These are phyloP conservation scores for Cladosporium sp. DNA, from an alignment of 2,329 filamentous ascomycete genomes.

Conservation along the genomic window DNA sequence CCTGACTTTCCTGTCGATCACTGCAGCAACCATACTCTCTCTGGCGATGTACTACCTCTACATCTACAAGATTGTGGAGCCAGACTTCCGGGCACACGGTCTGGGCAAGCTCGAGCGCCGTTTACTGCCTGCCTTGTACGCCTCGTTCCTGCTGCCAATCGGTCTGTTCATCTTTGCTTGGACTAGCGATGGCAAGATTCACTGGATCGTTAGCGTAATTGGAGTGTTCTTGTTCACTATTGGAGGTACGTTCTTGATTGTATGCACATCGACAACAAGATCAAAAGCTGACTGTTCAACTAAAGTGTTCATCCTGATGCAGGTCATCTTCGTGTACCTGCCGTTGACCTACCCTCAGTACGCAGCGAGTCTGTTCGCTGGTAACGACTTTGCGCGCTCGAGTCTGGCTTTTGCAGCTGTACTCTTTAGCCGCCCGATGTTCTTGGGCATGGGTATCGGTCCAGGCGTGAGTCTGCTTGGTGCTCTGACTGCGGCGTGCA, in stretches of 20 bases:
- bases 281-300: not conserved
- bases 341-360: conserved; percentile 43
- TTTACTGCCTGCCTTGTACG: conserved; percentile 37
- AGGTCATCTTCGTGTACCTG: conserved; percentile 46
- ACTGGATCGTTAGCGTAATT: conserved; percentile 44
- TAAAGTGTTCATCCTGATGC: conserved; percentile 43
- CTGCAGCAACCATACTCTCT: conserved; percentile 59
- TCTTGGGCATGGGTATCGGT: conserved; percentile 60
- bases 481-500: conserved; percentile 43
- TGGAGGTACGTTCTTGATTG: conserved; percentile 23
- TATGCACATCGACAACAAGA: not conserved
- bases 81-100: conserved; percentile 30
- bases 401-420: conserved; percentile 62
- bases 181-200: conserved; percentile 33
- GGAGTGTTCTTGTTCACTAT: conserved; percentile 45
- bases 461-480: conserved; percentile 60
- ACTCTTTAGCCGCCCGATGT: conserved; percentile 62
- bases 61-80: conserved; percentile 30
- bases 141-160: conserved; percentile 33
- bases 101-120: conserved; percentile 35
- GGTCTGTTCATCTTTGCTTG: conserved; percentile 41
- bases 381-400: conserved; percentile 60
- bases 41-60: conserved; percentile 38
- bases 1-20: conserved; percentile 62
- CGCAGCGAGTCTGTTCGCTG: conserved; percentile 61